phyloP scores from a whole-genome alignment of 1,139 yeast genomes.

The Protomyces macrosporus region DNA sequence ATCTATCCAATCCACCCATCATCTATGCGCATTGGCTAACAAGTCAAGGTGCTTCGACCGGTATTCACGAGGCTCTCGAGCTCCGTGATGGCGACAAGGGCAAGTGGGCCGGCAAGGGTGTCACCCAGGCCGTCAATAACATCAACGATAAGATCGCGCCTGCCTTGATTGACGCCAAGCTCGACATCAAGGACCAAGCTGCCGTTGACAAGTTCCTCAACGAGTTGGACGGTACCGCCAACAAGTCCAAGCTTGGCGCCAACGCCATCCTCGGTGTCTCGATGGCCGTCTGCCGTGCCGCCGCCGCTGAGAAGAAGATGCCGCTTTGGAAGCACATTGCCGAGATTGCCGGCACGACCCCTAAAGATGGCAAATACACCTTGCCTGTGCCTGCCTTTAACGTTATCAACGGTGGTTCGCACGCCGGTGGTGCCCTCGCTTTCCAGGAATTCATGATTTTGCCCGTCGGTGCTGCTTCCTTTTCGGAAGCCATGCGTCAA shows the following conservation, averaged over 20 bases:
- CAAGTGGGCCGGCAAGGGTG: constrained; percentile 93
- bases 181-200: constrained; percentile 73
- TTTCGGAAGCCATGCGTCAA: constrained; percentile 88
- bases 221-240: constrained; percentile 82
- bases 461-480: constrained; percentile 79
- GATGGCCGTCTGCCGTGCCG: constrained; percentile 88
- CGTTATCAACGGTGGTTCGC: constrained; percentile 97
- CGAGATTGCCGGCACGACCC: constrained; percentile 53
- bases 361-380: constrained; percentile 49
- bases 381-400: constrained; percentile 50
- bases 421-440: constrained; percentile 98
- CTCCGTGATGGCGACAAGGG: constrained; percentile 91
- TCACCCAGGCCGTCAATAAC: constrained; percentile 81
- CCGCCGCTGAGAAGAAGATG: constrained; percentile 78
- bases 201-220: constrained; percentile 73
- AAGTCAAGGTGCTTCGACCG: constrained; percentile 25
- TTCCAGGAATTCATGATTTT: constrained; percentile 99
- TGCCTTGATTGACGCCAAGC: constrained; percentile 65
- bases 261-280: constrained; percentile 95
- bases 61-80: constrained; percentile 84
- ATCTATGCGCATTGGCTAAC: neutral
- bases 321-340: constrained; percentile 85
- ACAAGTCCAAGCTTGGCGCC: constrained; percentile 91
- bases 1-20: constrained; percentile 50
- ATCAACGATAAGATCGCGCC: constrained; percentile 88